Evolutionary conservation across 345 rosid genomes (phyloP), one percentile per base, ranked within the genome.

Genomic region (Dipteronia dyeriana): DNA sequence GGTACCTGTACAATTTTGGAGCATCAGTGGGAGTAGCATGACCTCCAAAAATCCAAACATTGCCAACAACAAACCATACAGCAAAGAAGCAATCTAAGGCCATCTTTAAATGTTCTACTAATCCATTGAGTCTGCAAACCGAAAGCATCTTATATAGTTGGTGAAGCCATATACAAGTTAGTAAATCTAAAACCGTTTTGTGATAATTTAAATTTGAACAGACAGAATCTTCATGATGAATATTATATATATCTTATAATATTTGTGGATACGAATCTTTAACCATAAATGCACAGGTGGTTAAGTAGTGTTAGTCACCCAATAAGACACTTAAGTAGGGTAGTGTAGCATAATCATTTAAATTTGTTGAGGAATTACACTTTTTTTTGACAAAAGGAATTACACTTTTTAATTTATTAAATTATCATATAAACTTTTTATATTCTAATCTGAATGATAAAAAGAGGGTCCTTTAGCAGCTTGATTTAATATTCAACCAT

Each of bases 1-100:
- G 43, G 19, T 81, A 93, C 98, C 90, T 89, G 88, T 93, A 93
- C 84, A 93, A 78, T 82, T 93, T 93, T 47, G 98, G 98, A 79
- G 98, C 94, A 88, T 93, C 93, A 43, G 88, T 78, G 64, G 98
- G 90, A 78, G 85, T 80, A 12, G 93, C 75, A 57, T 89, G 93
- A 75, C 95, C 97, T 74, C 98, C 98, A 76, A 93, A 93, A 62
- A 93, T 93, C 98, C 98, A 94, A 68, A 94, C 95, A 79, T 94
- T 91, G 79, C 98, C 98, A 9, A 94, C 98, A 20, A 94, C 97
- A 86, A 94, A 94, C 98, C 98, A 94, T 31, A 94, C 97, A 2
- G 98, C 97, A 77, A 94, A 94, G 86, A 94, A 94, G 88, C 95
- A 91, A 79, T 94, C 97, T 56, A 94, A 81, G 31, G 88, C 95